A percentile compares a stretch with the other conserved stretches of the same genome.
Evolutionary conservation across 371 early-diverging fungal genomes (phyloP).

Genomic region (Umbelopsis sp.): DNA sequence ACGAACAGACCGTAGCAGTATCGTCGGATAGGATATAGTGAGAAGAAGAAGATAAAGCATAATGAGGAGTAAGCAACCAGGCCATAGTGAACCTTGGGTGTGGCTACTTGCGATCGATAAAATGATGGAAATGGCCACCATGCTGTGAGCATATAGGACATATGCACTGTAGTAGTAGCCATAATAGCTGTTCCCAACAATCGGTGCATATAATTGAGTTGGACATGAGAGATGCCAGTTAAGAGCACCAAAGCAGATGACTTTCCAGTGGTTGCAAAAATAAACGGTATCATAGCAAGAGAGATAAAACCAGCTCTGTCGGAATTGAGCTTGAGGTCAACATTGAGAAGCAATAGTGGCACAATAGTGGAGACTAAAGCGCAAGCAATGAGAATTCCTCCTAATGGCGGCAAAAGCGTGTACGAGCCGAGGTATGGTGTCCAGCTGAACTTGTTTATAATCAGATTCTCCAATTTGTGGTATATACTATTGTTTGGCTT

Average conservation of each 20-base stretch:
- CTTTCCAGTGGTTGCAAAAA: constrained; percentile 62
- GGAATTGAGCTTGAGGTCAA: constrained; percentile 52
- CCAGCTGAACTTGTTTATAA: constrained; percentile 53
- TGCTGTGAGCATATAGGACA: constrained; percentile 44
- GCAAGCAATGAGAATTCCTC: constrained; percentile 46
- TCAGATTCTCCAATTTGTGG: constrained; percentile 32
- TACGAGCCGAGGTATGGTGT: constrained; percentile 34
- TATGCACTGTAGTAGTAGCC: constrained; percentile 56
- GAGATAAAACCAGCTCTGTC: constrained; percentile 63
- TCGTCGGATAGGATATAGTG: constrained; percentile 53
- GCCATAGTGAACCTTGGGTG: constrained; percentile 56
- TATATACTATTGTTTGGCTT: neutral
- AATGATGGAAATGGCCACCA: constrained; percentile 56
- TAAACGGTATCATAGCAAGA: constrained; percentile 57
- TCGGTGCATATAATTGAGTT: constrained; percentile 58
- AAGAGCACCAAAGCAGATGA: constrained; percentile 53
- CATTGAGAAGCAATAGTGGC: constrained; percentile 45
- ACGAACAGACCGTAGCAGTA: constrained; percentile 55
- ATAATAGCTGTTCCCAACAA: constrained; percentile 49
- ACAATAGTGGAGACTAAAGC: constrained; percentile 42
- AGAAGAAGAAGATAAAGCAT: constrained; percentile 52
- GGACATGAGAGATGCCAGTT: constrained; percentile 59
- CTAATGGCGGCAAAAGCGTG: constrained; percentile 44
- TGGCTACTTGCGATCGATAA: constrained; percentile 36
- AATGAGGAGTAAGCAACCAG: constrained; percentile 55